A percentile compares a stretch with the other conserved stretches of the same genome.
These are phyloP conservation scores for Tephrocybe sp. DNA, from an alignment of 768 basidiomycete species.

Conservation along the genomic window DNA sequence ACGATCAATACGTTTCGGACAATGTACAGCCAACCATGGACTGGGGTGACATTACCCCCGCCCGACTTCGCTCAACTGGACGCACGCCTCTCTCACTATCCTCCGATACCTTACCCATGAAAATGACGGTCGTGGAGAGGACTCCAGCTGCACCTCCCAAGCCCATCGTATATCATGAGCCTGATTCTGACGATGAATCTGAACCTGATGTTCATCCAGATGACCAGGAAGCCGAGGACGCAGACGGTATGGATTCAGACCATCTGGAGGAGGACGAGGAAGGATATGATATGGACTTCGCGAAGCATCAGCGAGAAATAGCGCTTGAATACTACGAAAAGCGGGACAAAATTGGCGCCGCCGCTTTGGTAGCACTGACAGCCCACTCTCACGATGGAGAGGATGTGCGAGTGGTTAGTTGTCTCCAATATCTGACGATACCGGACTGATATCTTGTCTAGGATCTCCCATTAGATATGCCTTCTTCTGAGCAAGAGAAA, in stretches of 20 bases:
- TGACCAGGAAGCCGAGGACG: constrained; percentile 18
- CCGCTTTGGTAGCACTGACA: constrained; percentile 49
- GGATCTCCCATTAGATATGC: constrained; percentile 43
- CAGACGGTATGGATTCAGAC: constrained; percentile 11
- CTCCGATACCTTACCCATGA: constrained; percentile 52
- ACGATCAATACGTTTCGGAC: constrained; percentile 15
- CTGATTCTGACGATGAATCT: constrained; percentile 75
- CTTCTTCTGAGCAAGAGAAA: constrained; percentile 39
- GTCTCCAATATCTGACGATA: background rate
- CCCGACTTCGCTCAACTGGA: constrained; percentile 39
- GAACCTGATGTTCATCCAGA: constrained; percentile 28
- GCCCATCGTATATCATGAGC: constrained; percentile 17
- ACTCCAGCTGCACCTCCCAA: constrained; percentile 30
- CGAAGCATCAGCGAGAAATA: constrained; percentile 71
- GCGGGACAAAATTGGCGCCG: constrained; percentile 52
- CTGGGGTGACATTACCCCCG: constrained; percentile 57
- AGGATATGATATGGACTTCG: constrained; percentile 57
- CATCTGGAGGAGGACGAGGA: constrained; percentile 43
- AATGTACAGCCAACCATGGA: constrained; percentile 23
- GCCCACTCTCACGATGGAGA: constrained; percentile 41
- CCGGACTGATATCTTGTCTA: constrained; percentile 15
- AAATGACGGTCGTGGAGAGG: constrained; percentile 68
- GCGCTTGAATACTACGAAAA: constrained; percentile 68
- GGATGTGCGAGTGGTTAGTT: constrained; percentile 37
- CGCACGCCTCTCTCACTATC: constrained; percentile 34